A percentile compares a stretch with the other conserved stretches of the same genome.
These are phyloP conservation scores for Colletotrichum sp. DNA, from an alignment of 2,329 filamentous ascomycete genomes.

Conservation along the genomic window DNA sequence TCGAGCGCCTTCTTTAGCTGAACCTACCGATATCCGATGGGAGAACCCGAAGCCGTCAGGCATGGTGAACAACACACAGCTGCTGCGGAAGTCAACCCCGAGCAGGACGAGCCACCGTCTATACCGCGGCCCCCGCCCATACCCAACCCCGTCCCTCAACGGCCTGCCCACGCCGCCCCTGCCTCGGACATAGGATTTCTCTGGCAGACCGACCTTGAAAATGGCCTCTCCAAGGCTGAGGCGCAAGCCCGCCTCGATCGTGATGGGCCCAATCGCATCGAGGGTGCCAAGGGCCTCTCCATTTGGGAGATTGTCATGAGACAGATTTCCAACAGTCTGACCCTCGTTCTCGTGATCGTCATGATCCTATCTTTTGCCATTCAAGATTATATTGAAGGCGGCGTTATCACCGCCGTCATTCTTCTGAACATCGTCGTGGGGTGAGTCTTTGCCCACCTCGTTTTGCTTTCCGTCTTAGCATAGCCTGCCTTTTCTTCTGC, in stretches of 20 bases:
- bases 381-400: slow-evolving; percentile 67
- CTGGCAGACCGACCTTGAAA: slow-evolving; percentile 47
- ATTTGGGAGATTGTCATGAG: slow-evolving; percentile 78
- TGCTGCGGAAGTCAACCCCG: slow-evolving; percentile 25
- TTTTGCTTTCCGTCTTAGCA: neutral
- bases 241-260: slow-evolving; percentile 68
- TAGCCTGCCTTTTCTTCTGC: neutral
- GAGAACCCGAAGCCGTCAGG: slow-evolving; percentile 25
- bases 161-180: slow-evolving; percentile 29
- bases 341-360: slow-evolving; percentile 75
- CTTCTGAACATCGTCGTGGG: slow-evolving; percentile 71
- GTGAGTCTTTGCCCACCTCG: slow-evolving; percentile 41
- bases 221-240: slow-evolving; percentile 70
- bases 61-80: slow-evolving; percentile 24
- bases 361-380: slow-evolving; percentile 74
- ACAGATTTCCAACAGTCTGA: slow-evolving; percentile 79
- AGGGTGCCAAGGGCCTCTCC: slow-evolving; percentile 74
- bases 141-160: slow-evolving; percentile 11
- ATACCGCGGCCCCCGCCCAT: slow-evolving; percentile 21
- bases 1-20: slow-evolving; percentile 10
- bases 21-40: slow-evolving; percentile 25
- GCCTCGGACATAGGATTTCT: slow-evolving; percentile 31
- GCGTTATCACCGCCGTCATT: slow-evolving; percentile 68
- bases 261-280: slow-evolving; percentile 74
- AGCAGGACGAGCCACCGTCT: slow-evolving; percentile 25